These are phyloP conservation scores for Paraleonurus japonicus DNA, from an alignment of 257 asterid species.

Conservation along the genomic window DNA sequence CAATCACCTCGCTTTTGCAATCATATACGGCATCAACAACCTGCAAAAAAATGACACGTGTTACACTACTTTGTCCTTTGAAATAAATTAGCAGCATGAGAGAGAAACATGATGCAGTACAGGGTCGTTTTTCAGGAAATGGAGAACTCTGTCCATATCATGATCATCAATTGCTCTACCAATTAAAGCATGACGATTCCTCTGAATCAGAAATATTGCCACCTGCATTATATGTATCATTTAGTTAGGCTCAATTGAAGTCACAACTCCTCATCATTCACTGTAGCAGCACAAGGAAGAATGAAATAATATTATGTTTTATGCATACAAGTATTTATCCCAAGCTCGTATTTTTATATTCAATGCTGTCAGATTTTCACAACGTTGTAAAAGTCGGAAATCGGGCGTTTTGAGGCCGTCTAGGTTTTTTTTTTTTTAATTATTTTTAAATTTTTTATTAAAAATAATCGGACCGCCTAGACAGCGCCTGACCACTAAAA, in stretches of 20 bases:
- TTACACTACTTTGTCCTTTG: constrained; percentile 21
- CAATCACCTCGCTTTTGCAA: constrained; percentile 99
- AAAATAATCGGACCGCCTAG: too few relatives aligned
- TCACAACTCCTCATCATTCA: background rate
- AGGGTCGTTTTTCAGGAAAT: constrained; percentile 77
- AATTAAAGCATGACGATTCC: constrained; percentile 97
- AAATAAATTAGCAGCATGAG: constrained; percentile 10
- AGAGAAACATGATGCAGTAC: constrained; percentile 40
- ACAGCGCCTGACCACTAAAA: too few relatives aligned
- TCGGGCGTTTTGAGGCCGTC: too few relatives aligned
- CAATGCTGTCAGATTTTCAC: too few relatives aligned
- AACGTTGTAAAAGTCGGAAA: too few relatives aligned
- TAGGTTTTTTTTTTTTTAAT: too few relatives aligned
- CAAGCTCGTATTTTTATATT: background rate
- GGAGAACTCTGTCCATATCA: constrained; percentile 87
- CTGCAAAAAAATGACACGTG: constrained; percentile 33
- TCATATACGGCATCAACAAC: constrained; percentile 93
- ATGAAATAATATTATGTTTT: background rate
- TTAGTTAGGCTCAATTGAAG: constrained; percentile 19
- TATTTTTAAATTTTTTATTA: too few relatives aligned
- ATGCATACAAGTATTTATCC: background rate
- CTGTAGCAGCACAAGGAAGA: background rate
- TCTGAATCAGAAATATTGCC: constrained; percentile 91
- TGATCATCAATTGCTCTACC: constrained; percentile 92
- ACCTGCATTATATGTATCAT: constrained; percentile 51